Evolutionary conservation across 495 filamentous ascomycete genomes (phyloP).

Genomic region (Talaromyces nanjingensis): DNA sequence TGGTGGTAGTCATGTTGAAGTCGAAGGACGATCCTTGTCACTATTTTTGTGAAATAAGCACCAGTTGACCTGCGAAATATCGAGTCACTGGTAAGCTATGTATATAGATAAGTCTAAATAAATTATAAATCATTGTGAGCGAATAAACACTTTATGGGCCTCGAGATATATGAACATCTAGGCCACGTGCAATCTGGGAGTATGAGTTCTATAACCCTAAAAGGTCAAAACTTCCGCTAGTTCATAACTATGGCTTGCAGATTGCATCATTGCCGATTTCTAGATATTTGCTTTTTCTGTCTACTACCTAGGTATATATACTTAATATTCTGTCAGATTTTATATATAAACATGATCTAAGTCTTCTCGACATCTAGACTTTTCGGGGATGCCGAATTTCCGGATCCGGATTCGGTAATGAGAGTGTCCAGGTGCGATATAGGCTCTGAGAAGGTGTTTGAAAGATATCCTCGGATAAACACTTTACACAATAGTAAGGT

Average conservation of each 20-base stretch:
- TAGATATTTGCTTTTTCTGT: not conserved
- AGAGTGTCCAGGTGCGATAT: not conserved
- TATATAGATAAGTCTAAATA: no score
- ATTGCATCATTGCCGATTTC: not conserved
- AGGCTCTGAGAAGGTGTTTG: not conserved
- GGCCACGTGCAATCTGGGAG: not conserved
- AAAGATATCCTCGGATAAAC: not conserved
- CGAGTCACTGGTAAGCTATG: no score
- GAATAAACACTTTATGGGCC: not conserved
- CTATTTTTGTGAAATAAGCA: no score
- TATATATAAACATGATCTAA: no score
- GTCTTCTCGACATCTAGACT: no score
- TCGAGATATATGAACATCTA: not conserved
- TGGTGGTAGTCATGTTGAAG: no score
- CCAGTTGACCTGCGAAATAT: no score
- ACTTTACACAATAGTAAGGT: not conserved
- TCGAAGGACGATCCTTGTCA: no score
- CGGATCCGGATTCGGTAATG: not conserved
- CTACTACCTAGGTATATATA: not conserved
- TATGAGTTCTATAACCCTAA: not conserved
- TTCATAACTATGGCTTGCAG: not conserved
- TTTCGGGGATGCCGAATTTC: not conserved
- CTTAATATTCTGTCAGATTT: not conserved
- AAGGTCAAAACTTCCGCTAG: not conserved
- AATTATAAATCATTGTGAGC: not conserved